These are phyloP conservation scores for Solanum lignicaule DNA, from an alignment of 257 asterid species.

Conservation along the genomic window DNA sequence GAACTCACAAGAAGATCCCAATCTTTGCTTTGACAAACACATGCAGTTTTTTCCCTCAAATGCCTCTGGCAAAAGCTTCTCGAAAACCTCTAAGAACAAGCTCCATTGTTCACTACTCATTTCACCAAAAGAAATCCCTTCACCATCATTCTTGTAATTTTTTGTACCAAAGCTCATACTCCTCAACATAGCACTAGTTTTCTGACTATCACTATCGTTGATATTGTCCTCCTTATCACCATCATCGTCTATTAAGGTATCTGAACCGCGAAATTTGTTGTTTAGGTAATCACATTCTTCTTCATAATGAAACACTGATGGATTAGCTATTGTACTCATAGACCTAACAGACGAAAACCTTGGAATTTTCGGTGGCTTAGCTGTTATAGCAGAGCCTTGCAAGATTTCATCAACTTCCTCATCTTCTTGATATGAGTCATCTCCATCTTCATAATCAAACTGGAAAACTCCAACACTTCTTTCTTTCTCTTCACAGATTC, in stretches of 20 bases:
- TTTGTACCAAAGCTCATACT: constrained; percentile 58
- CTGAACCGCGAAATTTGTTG: neutral
- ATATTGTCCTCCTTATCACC: neutral
- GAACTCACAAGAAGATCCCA: constrained; percentile 83
- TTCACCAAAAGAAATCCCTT: constrained; percentile 54
- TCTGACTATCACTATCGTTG: constrained; percentile 12
- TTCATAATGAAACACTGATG: constrained; percentile 1
- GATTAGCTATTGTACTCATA: constrained; percentile 17
- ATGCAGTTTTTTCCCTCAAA: constrained; percentile 61
- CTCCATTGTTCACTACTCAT: constrained; percentile 59
- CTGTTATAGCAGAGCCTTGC: constrained; percentile 12
- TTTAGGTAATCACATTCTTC: constrained; percentile 5
- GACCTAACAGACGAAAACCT: constrained; percentile 34
- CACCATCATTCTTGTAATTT: constrained; percentile 37
- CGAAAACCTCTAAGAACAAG: constrained; percentile 49
- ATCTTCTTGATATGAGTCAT: constrained; percentile 6
- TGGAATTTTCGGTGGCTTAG: constrained; percentile 41
- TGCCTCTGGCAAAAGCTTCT: constrained; percentile 43
- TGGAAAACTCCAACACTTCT: constrained; percentile 29
- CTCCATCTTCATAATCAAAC: constrained; percentile 28
- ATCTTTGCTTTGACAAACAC: constrained; percentile 64
- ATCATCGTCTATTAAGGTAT: neutral
- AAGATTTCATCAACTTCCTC: constrained; percentile 1
- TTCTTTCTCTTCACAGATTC: constrained; percentile 17
- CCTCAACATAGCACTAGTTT: constrained; percentile 39